Evolutionary conservation across 805 yeast species (phyloP), one percentile per base, ranked within the genome.

Genomic region (Metschnikowia henanensis): DNA sequence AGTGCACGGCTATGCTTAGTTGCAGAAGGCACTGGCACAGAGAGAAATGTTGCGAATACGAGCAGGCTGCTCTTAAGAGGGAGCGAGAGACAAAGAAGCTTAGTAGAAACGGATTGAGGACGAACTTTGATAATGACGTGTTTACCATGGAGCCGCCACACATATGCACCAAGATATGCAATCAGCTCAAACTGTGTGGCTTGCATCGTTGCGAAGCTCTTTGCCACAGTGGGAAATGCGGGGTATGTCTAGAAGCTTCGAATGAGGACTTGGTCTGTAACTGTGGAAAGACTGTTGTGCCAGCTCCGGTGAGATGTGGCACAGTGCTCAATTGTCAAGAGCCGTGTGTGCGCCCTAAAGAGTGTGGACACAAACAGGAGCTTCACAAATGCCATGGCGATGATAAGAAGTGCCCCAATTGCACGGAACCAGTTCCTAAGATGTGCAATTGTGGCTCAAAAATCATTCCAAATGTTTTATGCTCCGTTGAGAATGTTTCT

Each of bases 281-380:
- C 37, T 88, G 96, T 68, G 95, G 96, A 3, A 72, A 75, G 50
- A 88, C 96, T 0, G 75, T 85, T 3, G 72, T 88, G 5, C 75
- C 73, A 17, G 96, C 95, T 0, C 96, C 96, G 0, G 88, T 87
- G 8, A 68, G 96, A 51, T 88, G 96, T 66, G 96, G 96, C 12
- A 79, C 87, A 0, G 70, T 64, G 35, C 59, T 86, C 4, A 73
- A 72, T 9, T 88, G 96, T 64, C 71, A 68, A 19, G 74, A 77
- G 47, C 89, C 78, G 49, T 88, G 96, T 62, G 63, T 68, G 3
- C 69, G 87, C 38, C 69, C 68, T 2, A 70, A 70, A 26, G 51
- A 61, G 0, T 88, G 96, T 72, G 95, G 92, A 0, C 96, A 88
- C 61, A 62, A 71, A 7, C 78, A 75, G 17, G 84, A 81, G 59